Base-by-base conservation (phyloP, 371 early-diverging fungal genomes). In the Coemansia sp. region DNA sequence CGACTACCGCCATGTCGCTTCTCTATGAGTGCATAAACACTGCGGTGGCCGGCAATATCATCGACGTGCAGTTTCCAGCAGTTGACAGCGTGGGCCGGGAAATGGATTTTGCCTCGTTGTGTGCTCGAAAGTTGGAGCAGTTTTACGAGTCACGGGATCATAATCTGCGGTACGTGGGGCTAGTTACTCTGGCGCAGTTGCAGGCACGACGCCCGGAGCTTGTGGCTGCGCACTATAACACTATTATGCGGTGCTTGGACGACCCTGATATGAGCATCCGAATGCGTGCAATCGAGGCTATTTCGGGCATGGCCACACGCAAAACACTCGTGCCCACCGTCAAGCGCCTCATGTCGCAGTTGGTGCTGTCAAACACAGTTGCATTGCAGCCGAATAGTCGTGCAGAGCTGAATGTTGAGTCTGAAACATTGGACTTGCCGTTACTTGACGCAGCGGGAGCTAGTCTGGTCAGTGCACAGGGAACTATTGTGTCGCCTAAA, bases 11-110 rank as follows among this genome's bases (percentile, higher is more conserved):
- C 63, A 93, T 93, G 92, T 96, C 96, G 9, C 80, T 98, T 6
- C 80, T 95, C 14, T 96, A 96, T 82, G 98, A 98, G 80, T 94
- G 95, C 80, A 92, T 98, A 33, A 88, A 94, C 62, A 95, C 96
- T 0, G 92, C 93, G 3, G 92, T 98, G 51, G 85, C 88, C 14
- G 96, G 97, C 42, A 93, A 91, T 0, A 90, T 97, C 80, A 85
- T 97, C 20, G 86, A 85, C 48, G 86, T 88, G 1, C 72, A 73
- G 9, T 23, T 71, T 47, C 75, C 80, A 2, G 68, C 68, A 7
- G 14, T 28, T 3, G 70, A 74, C 56, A 77, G 72, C 60, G 59
- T 39, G 5, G 86, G 79, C 59, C 66, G 47, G 48, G 82, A 62
- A 54, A 63, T 69, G 7, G 86, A 88, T 1, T 82, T 96, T 59